A percentile compares a stretch with the other conserved stretches of the same genome.
Evolutionary conservation across 139 green algal species (phyloP).

Genomic region (Micromonas pusilla): DNA sequence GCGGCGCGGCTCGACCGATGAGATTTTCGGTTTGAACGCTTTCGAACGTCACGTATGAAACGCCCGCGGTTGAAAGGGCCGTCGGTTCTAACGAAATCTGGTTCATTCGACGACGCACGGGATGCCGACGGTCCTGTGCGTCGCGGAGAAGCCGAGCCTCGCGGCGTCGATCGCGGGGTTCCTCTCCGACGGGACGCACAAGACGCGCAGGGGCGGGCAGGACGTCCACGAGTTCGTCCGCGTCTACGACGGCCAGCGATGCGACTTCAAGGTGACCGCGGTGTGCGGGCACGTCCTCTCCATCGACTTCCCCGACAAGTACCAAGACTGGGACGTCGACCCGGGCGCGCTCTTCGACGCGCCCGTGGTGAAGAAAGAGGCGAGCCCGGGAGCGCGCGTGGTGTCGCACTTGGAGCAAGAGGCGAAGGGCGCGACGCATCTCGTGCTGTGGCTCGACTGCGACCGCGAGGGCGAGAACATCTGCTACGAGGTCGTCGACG

Average conservation of each 20-base stretch:
- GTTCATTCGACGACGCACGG: background rate
- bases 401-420: constrained; percentile 67
- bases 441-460: constrained; percentile 85
- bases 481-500: constrained; percentile 70
- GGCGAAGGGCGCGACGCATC: constrained; percentile 40
- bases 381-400: constrained; percentile 82
- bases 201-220: constrained; percentile 40
- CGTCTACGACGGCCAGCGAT: constrained; percentile 50
- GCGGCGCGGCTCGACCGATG: too few species aligned
- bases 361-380: constrained; percentile 62
- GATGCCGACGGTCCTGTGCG: constrained; percentile 55
- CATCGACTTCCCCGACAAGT: constrained; percentile 76
- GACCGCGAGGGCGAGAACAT: constrained; percentile 88
- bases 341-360: constrained; percentile 74
- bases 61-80: too few species aligned
- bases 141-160: constrained; percentile 81
- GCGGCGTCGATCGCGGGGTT: constrained; percentile 62
- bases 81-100: background rate
- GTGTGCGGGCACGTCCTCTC: constrained; percentile 59
- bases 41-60: too few species aligned
- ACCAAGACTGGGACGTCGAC: constrained; percentile 77
- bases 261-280: constrained; percentile 64
- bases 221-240: constrained; percentile 75
- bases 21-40: too few species aligned
- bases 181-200: constrained; percentile 52